Base-by-base conservation (phyloP, 768 basidiomycete species). In the Naganishia onofrii region DNA sequence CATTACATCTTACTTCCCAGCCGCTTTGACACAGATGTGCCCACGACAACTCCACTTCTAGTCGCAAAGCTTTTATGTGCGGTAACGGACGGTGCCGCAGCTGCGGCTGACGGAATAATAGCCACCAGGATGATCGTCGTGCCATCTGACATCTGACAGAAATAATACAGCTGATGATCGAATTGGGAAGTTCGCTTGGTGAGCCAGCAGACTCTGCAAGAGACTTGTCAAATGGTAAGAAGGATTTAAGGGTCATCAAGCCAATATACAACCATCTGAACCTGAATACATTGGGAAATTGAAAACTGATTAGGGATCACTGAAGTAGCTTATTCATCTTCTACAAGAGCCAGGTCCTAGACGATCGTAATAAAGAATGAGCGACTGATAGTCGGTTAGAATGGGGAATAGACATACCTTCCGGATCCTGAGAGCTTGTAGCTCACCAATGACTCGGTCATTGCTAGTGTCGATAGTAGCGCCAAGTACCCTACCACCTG, bases 391-490 rank as follows among this genome's bases (percentile, higher is more conserved):
- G 21, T 15, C 17, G 31, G 3, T 15, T 3, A 23, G 6, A 23
- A 34, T n/a, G 34, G 9, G 10, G n/a, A 3, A 8, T 15, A 28
- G 13, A 74, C 76, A 60, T 63, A 79, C 78, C 72, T 79, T 80
- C 70, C 73, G 78, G 28, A 80, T 77, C 58, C 71, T 74, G 68
- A 80, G 58, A 23, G 79, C 79, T 57, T 80, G 79, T 52, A 80
- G 70, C 51, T 80, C 79, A 15, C 79, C 79, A 5, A 80, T 75
- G 9, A 77, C 68, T 67, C 76, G 69, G 70, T 79, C 78, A 36
- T 42, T 70, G 63, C 66, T 74, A 48, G 72, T 70, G 60, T 76
- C 74, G 71, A 75, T 42, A 52, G 69, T 36, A 9, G 54, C n/a
- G 23, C 63, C 71, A 6, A 28, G 46, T 17, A 21, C 38, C 69